These are phyloP conservation scores for Camillea tinctor DNA, from an alignment of 2,329 filamentous ascomycete genomes.

Conservation along the genomic window DNA sequence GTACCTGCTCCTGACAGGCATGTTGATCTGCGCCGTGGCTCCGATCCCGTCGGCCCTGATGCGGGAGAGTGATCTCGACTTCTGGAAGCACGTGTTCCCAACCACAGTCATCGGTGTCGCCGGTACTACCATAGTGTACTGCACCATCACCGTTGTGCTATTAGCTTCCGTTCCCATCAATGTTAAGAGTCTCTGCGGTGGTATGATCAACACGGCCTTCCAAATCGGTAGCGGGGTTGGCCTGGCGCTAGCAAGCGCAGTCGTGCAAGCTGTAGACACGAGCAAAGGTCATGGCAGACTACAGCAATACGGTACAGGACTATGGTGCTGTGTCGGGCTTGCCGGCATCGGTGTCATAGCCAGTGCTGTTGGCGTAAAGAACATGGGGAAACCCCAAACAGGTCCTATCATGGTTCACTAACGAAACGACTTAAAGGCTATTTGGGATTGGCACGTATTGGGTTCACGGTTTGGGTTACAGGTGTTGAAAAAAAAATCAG, in stretches of 20 bases:
- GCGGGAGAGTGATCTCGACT: constrained; percentile 14
- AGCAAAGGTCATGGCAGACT: constrained; percentile 32
- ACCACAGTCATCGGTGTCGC: constrained; percentile 39
- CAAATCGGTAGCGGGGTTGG: not conserved
- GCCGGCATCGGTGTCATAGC: constrained; percentile 35
- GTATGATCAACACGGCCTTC: not conserved
- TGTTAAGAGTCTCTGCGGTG: constrained; percentile 34
- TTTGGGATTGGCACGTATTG: no score
- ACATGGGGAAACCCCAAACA: not conserved
- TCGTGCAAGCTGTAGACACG: constrained; percentile 38
- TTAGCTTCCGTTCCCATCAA: constrained; percentile 39
- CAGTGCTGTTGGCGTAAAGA: constrained; percentile 24
- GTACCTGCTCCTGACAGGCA: constrained; percentile 34
- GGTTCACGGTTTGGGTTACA: no score
- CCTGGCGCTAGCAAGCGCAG: not conserved
- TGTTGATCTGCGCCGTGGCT: constrained; percentile 36
- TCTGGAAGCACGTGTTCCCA: constrained; percentile 40
- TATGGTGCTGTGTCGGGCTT: constrained; percentile 42
- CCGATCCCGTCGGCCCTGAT: constrained; percentile 34
- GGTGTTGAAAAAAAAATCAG: no score
- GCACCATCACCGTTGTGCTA: constrained; percentile 41
- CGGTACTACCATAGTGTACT: constrained; percentile 40
- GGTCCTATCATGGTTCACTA: no score
- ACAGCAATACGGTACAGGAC: constrained; percentile 38
- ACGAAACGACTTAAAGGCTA: no score